phyloP scores from a whole-genome alignment of 2,329 filamentous ascomycete genomes.

The Colletotrichum sp. region DNA sequence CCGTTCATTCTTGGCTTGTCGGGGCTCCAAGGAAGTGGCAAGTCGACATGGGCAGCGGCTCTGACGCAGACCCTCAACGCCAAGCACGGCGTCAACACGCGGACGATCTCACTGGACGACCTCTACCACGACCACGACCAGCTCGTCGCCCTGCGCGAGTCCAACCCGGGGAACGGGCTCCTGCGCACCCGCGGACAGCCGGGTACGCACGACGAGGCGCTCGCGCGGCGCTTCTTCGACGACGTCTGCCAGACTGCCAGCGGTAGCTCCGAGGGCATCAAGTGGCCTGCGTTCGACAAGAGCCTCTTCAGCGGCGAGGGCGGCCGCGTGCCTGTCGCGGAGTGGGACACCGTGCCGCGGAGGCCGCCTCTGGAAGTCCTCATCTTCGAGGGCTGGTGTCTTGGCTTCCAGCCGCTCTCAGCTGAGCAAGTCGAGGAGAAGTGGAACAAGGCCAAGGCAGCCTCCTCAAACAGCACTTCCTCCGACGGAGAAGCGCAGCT shows the following conservation, averaged over 20 bases:
- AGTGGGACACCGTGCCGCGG: slow-evolving; percentile 9
- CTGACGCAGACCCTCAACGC: slow-evolving; percentile 11
- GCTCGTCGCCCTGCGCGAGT: slow-evolving; percentile 5
- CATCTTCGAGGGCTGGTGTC: slow-evolving; percentile 20
- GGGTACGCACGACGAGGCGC: slow-evolving; percentile 14
- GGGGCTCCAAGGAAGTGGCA: slow-evolving; percentile 19
- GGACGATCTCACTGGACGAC: slow-evolving; percentile 17
- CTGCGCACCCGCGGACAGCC: slow-evolving; percentile 16
- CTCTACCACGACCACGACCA: slow-evolving; percentile 14
- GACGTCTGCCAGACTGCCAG: not conserved
- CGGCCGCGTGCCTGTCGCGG: not conserved
- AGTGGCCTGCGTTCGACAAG: slow-evolving; percentile 17
- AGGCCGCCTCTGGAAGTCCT: slow-evolving; percentile 9
- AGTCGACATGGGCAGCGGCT: slow-evolving; percentile 19
- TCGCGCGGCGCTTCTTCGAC: slow-evolving; percentile 11
- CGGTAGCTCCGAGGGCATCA: not conserved
- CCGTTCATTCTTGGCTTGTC: slow-evolving; percentile 16
- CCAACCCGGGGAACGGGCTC: not conserved
- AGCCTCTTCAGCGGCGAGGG: slow-evolving; percentile 14
- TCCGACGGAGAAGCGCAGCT: not conserved
- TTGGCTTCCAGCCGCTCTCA: slow-evolving; percentile 10
- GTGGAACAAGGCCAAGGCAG: slow-evolving; percentile 4
- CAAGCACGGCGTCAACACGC: slow-evolving; percentile 11
- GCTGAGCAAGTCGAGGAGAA: not conserved
- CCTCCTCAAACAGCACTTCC: not conserved